Base-by-base conservation (phyloP, 495 filamentous ascomycete species). In the Podospora fimiseda region DNA sequence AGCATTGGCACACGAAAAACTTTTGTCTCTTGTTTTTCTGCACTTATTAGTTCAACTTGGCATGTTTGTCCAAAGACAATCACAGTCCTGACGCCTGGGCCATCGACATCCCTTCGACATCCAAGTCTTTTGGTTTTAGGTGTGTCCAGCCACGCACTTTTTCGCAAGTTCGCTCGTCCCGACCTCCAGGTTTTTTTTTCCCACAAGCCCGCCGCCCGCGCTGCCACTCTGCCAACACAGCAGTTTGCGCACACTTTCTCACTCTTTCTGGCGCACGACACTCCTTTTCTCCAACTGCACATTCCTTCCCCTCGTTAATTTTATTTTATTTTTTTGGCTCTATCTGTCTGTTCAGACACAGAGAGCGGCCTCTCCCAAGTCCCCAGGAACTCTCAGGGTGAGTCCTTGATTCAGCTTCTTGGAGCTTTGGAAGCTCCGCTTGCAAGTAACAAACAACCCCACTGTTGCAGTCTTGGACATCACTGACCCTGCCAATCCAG, bases 151-250 rank as follows among this genome's bases (percentile, higher is more conserved):
- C 19, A 13, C 23, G 23, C 53, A 53, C 50, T 62, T 65, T 62
- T 20, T 47, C 20, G 6, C 20, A 16, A 44, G 23, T 40, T 46
- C 19, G 11, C 27, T 6, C 6, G 6, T 54, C 53, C 56, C 62
- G 57, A 55, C 60, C 62, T 65, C 64, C 60, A 48, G 33, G 45
- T 54, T 65, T 67, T 59, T 51, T 48, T 36, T 52, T 51, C 58
- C 22, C 47, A 50, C 53, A 58, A 46, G 48, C 46, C 40, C 42
- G 6, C 53, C 51, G 43, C 33, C 24, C 30, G 41, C 45, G 37
- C 4, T 33, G 44, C 16, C 55, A 20, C 22, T 44, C 22, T 45
- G 42, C 48, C 56, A 40, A 36, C 46, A 22, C 43, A 30, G 22
- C 23, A 15, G 21, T 6, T 22, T 27, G 8, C 15, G 44, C 44